phyloP scores from a whole-genome alignment of 2,329 filamentous ascomycete genomes.

The Decorospora gaudefroyi region DNA sequence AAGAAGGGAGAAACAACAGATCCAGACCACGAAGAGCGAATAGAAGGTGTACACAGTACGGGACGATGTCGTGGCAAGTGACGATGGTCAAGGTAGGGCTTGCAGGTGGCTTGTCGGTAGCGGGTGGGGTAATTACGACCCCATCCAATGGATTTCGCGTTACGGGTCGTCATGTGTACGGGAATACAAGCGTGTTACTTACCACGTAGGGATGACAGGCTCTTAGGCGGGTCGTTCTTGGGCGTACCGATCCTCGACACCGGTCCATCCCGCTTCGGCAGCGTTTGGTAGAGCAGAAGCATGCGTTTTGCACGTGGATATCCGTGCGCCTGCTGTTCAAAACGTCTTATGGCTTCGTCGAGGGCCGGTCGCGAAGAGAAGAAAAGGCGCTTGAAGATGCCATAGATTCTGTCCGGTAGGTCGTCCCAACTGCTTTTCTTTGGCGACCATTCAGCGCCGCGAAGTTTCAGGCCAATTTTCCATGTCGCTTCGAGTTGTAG shows the following conservation, averaged over 20 bases:
- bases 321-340: slow-evolving; percentile 16
- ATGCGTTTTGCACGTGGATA: slow-evolving; percentile 8
- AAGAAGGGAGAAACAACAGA: too few species aligned
- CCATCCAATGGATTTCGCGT: too few species aligned
- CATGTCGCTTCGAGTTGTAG: slow-evolving; percentile 27
- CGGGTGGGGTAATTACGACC: too few species aligned
- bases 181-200: slow-evolving; percentile 9
- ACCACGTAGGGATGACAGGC: slow-evolving; percentile 13
- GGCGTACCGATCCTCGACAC: slow-evolving; percentile 8
- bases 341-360: slow-evolving; percentile 20
- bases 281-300: slow-evolving; percentile 14
- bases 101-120: too few species aligned
- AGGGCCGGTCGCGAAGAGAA: slow-evolving; percentile 21
- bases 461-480: slow-evolving; percentile 25
- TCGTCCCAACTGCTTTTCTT: slow-evolving; percentile 5
- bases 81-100: too few species aligned
- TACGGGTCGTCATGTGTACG: background rate
- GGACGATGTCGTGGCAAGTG: too few species aligned
- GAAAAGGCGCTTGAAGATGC: slow-evolving; percentile 26
- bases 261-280: slow-evolving; percentile 10
- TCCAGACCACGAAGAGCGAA: too few species aligned
- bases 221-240: slow-evolving; percentile 11
- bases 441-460: slow-evolving; percentile 30
- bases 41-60: too few species aligned
- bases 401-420: slow-evolving; percentile 20